These are phyloP conservation scores for Parathielavia hyrcaniae DNA, from an alignment of 495 filamentous ascomycete species.

Conservation along the genomic window DNA sequence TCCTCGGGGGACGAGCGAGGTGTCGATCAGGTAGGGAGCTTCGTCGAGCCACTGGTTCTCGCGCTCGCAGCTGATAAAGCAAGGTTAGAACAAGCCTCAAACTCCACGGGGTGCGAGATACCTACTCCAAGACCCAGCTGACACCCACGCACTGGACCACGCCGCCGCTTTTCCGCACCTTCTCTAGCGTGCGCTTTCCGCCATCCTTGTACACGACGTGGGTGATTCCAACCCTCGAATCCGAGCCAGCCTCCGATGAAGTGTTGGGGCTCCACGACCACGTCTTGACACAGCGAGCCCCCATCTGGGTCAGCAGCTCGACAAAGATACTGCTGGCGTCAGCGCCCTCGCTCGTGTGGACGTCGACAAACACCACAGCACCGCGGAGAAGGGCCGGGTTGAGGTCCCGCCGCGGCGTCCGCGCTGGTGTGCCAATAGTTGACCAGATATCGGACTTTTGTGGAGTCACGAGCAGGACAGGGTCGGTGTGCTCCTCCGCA, in stretches of 20 bases:
- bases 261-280: constrained; percentile 76
- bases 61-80: constrained; percentile 60
- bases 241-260: constrained; percentile 30
- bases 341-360: constrained; percentile 83
- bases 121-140: constrained; percentile 82
- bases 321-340: constrained; percentile 80
- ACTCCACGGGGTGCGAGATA: constrained; percentile 15
- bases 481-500: constrained; percentile 17
- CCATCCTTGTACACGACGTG: constrained; percentile 97
- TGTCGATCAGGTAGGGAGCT: constrained; percentile 63
- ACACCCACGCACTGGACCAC: constrained; percentile 79
- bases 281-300: constrained; percentile 71
- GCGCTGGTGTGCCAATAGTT: constrained; percentile 48
- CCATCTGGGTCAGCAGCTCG: constrained; percentile 75
- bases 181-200: constrained; percentile 76
- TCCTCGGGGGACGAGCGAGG: constrained; percentile 64
- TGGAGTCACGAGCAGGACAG: constrained; percentile 31
- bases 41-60: constrained; percentile 72
- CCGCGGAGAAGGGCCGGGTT: constrained; percentile 55
- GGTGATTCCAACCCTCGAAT: constrained; percentile 71
- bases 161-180: constrained; percentile 67
- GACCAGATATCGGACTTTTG: constrained; percentile 44
- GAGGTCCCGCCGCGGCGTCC: constrained; percentile 48
- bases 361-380: constrained; percentile 83
- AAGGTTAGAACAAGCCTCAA: constrained; percentile 17